These are phyloP conservation scores for Kwoniella shivajii DNA, from an alignment of 1,284 basidiomycete genomes.

Conservation along the genomic window DNA sequence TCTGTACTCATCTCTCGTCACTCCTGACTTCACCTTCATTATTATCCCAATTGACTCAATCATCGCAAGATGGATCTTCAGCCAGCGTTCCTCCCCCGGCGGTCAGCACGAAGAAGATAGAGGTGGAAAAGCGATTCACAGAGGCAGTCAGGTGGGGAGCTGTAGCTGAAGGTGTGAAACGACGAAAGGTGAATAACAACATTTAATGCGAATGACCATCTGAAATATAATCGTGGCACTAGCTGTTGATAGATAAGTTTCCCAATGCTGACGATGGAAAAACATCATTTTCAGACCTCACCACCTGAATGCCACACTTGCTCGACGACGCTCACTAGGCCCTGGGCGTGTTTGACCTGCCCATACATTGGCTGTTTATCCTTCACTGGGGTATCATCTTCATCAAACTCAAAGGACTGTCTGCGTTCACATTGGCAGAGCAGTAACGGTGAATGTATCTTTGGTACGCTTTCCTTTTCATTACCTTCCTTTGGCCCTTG, in stretches of 20 bases:
- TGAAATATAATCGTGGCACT: no score
- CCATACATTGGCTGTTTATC: conserved; percentile 68
- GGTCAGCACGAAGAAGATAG: background rate
- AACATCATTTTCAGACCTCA: conserved; percentile 47
- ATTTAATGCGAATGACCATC: conserved; percentile 6
- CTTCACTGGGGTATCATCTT: conserved; percentile 50
- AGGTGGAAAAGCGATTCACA: conserved; percentile 31
- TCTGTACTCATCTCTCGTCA: conserved; percentile 35
- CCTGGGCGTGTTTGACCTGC: conserved; percentile 79
- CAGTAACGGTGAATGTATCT: conserved; percentile 59
- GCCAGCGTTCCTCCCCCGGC: background rate
- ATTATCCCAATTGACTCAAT: background rate
- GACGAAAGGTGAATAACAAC: conserved; percentile 45
- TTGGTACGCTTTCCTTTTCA: conserved; percentile 63
- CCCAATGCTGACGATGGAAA: no score
- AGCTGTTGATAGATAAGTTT: no score
- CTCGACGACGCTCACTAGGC: conserved; percentile 63
- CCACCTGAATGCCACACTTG: conserved; percentile 69
- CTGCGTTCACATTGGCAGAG: conserved; percentile 33
- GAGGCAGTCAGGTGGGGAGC: conserved; percentile 43
- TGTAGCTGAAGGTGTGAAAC: conserved; percentile 37
- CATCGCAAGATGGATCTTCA: background rate
- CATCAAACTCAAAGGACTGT: conserved; percentile 25
- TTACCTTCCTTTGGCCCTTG: background rate
- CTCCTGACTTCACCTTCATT: conserved; percentile 18